Base-by-base conservation (phyloP, 108 stramenopile species). In the Fragilaria crotonensis region DNA sequence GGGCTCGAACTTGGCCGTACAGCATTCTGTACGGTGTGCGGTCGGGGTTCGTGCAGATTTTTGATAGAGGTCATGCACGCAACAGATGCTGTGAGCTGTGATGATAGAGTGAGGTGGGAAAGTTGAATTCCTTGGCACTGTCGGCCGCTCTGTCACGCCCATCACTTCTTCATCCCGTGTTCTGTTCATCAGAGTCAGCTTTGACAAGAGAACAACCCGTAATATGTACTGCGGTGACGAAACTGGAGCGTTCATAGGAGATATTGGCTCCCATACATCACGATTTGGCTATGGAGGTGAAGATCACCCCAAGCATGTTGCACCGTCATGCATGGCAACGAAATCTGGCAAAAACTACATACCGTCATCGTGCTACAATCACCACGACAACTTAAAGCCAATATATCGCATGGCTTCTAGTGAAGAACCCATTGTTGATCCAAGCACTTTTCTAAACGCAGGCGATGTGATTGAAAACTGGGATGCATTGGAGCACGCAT, bases 181-280 rank as follows among this genome's bases (percentile, higher is more conserved):
- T n/a, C n/a, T n/a, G n/a, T n/a, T n/a, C n/a, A n/a, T n/a, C n/a
- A n/a, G n/a, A n/a, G n/a, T n/a, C n/a, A n/a, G n/a, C n/a, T n/a
- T n/a, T n/a, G n/a, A n/a, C n/a, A n/a, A n/a, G n/a, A n/a, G n/a
- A n/a, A n/a, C n/a, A n/a, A n/a, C n/a, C n/a, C n/a, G n/a, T n/a
- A n/a, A n/a, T n/a, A 93, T 93, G 90, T 93, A 93, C 77, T 93
- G 90, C 68, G 90, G 90, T 62, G 90, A 93, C 57, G 90, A 93
- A 64, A 93, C 90, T 4, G 90, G 90, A 45, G 85, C 90, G 25
- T 88, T 85, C 67, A 79, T 93, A 52, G 90, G 90, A 17, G 87
- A 93, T 45, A 68, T 89, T 28, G 87, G 87, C 18, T 80, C 76
- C 28, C 81, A 86, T 66, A 76, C 72, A 4, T 63, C 80, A 45